Evolutionary conservation across 306 rosid genomes (phyloP).

Genomic region (Quercus berberidifolia): DNA sequence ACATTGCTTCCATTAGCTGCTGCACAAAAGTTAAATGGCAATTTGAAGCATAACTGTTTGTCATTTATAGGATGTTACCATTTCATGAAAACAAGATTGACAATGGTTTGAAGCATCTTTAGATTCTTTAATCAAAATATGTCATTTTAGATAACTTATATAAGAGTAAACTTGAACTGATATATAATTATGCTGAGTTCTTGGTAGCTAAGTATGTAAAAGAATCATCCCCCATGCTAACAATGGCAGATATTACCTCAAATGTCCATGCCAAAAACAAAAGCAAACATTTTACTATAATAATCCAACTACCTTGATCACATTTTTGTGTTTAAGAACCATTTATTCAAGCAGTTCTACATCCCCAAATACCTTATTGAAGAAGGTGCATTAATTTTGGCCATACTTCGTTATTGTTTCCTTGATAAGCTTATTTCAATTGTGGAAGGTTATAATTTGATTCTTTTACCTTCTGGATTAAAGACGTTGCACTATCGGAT

Average conservation of each 20-base stretch:
- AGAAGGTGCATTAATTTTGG: background rate
- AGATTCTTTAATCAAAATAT: background rate
- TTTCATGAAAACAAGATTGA: background rate
- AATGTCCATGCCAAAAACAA: background rate
- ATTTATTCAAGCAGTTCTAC: background rate
- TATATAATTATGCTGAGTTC: background rate
- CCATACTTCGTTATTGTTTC: background rate
- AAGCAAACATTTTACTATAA: background rate
- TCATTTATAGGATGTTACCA: background rate
- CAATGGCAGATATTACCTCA: background rate
- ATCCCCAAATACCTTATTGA: background rate
- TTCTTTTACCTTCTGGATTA: constrained; percentile 6
- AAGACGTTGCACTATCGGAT: constrained; percentile 69
- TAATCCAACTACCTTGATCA: background rate
- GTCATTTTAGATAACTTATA: background rate
- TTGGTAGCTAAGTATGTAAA: background rate
- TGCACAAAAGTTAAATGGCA: background rate
- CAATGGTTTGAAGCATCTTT: too few relatives aligned
- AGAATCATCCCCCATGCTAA: background rate
- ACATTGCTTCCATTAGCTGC: background rate
- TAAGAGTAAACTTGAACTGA: background rate
- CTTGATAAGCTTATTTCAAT: background rate
- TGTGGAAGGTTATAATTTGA: background rate
- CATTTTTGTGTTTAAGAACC: background rate
- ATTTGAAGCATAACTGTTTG: background rate